Conservation (phyloP, 2,329 filamentous ascomycete genomes). For the Fusarium luffae region DNA sequence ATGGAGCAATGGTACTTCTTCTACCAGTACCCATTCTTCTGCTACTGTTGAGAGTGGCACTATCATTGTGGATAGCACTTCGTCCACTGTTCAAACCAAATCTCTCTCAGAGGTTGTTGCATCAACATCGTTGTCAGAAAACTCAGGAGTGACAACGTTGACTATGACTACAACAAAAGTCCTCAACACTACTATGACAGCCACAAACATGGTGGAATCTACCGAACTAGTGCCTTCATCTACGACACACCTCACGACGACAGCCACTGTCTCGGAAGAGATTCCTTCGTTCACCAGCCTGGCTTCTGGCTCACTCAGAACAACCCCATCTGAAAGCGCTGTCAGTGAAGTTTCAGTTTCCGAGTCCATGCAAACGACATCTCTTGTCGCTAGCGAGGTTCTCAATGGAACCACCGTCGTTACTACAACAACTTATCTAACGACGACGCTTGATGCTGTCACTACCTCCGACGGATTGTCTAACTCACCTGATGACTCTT, state of each 20-base stretch:
- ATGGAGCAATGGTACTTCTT: background rate
- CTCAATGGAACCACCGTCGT: background rate
- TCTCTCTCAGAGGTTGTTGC: background rate
- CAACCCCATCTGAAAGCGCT: background rate
- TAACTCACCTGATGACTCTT: background rate
- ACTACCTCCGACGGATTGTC: background rate
- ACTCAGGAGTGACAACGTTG: background rate
- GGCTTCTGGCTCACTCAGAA: background rate
- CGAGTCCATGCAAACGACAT: background rate
- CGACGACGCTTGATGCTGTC: background rate
- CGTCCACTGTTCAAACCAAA: background rate
- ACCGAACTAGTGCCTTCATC: background rate
- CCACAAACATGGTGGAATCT: background rate
- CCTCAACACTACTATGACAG: slow-evolving; percentile 27
- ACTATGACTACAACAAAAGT: slow-evolving; percentile 28
- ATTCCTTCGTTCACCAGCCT: background rate
- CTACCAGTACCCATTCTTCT: slow-evolving; percentile 1
- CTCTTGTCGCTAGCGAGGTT: background rate
- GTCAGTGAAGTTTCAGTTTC: background rate
- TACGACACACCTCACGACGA: background rate
- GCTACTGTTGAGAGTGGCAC: background rate
- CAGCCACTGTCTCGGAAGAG: background rate
- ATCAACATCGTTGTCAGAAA: background rate
- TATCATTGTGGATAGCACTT: background rate
- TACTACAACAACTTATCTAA: slow-evolving; percentile 19